These are phyloP conservation scores for Brettanomyces nanus DNA, from an alignment of 805 yeast species.

Conservation along the genomic window DNA sequence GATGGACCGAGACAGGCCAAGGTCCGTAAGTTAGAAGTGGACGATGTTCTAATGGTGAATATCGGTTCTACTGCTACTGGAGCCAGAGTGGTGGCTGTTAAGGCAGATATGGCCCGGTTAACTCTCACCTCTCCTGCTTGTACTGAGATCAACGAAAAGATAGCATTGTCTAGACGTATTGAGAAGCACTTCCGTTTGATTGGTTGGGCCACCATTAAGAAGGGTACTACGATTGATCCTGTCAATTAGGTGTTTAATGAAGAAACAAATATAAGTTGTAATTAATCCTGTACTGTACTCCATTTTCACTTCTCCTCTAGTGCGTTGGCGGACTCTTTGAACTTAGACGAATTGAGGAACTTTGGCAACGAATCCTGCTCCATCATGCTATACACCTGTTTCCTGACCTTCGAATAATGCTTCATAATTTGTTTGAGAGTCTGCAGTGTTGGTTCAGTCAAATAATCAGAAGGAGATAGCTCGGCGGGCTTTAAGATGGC, in stretches of 20 bases:
- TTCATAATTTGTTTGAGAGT: constrained; percentile 32
- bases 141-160: constrained; percentile 96
- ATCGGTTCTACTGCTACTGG: constrained; percentile 99
- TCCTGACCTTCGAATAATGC: constrained; percentile 40
- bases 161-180: constrained; percentile 96
- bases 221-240: constrained; percentile 86
- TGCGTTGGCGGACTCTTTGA: constrained; percentile 21
- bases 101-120: constrained; percentile 98
- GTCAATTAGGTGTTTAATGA: constrained; percentile 31
- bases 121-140: constrained; percentile 97
- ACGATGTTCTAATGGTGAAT: constrained; percentile 97
- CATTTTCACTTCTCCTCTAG: neutral
- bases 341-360: constrained; percentile 40
- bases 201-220: constrained; percentile 99
- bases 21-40: constrained; percentile 87
- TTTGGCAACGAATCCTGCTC: constrained; percentile 69
- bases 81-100: constrained; percentile 95
- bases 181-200: constrained; percentile 99
- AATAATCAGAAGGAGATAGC: constrained; percentile 27
- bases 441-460: constrained; percentile 26
- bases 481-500: neutral
- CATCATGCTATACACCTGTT: constrained; percentile 50
- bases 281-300: neutral
- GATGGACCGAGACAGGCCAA: constrained; percentile 96
- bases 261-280: constrained; percentile 3